These are phyloP conservation scores for Aureobasidium leucospermi DNA, from an alignment of 2,329 filamentous ascomycete species.

Conservation along the genomic window DNA sequence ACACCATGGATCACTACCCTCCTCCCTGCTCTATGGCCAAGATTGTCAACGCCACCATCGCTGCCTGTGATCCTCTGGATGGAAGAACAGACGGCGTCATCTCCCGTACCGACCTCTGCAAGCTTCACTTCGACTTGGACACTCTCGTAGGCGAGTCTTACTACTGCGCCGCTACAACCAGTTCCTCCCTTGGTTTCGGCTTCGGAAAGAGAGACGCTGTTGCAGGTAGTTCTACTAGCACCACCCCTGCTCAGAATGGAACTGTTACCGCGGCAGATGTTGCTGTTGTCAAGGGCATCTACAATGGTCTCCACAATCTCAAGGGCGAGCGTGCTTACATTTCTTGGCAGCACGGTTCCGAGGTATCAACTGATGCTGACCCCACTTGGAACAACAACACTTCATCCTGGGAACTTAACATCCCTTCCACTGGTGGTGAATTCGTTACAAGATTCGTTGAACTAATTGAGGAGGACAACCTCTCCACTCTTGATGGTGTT, in stretches of 20 bases:
- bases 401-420: constrained; percentile 26
- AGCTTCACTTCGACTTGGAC: constrained; percentile 39
- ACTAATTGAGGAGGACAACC: constrained; percentile 33
- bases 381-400: constrained; percentile 30
- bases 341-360: constrained; percentile 28
- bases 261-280: constrained; percentile 27
- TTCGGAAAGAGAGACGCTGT: neutral
- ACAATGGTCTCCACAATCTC: constrained; percentile 35
- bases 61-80: constrained; percentile 49
- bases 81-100: constrained; percentile 50
- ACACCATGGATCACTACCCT: constrained; percentile 35
- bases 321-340: constrained; percentile 36
- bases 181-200: constrained; percentile 12
- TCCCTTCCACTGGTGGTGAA: constrained; percentile 30
- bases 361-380: constrained; percentile 26
- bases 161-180: constrained; percentile 32
- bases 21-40: constrained; percentile 41
- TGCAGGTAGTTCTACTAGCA: neutral
- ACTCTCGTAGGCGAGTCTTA: constrained; percentile 42
- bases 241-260: constrained; percentile 26
- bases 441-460: constrained; percentile 39
- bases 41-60: constrained; percentile 49
- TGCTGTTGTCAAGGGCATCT: constrained; percentile 29
- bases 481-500: constrained; percentile 39
- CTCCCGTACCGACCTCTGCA: constrained; percentile 42